Evolutionary conservation across 2,329 filamentous ascomycete species (phyloP).

Genomic region (Diaporthe capsici): DNA sequence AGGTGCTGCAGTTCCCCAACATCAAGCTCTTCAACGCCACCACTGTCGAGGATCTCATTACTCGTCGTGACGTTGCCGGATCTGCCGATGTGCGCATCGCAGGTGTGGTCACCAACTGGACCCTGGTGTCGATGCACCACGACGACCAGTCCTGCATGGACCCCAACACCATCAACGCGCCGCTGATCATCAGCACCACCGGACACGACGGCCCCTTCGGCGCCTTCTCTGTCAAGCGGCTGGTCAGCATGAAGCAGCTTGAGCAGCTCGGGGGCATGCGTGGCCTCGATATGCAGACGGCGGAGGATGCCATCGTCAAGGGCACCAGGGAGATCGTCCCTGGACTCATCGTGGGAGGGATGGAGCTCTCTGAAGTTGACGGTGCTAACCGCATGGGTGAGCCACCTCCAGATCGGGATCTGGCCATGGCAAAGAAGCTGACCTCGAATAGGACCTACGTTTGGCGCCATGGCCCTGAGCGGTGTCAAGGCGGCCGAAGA

Average conservation of each 20-base stretch:
- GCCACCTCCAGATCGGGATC: slow-evolving; percentile 78
- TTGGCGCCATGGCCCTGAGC: slow-evolving; percentile 89
- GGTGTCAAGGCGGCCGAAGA: slow-evolving; percentile 95
- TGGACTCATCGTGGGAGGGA: slow-evolving; percentile 92
- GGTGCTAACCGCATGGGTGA: slow-evolving; percentile 90
- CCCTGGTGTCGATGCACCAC: slow-evolving; percentile 87
- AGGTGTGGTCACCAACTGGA: slow-evolving; percentile 97
- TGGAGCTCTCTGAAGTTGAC: slow-evolving; percentile 93
- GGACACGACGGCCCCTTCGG: slow-evolving; percentile 94
- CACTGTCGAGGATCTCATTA: slow-evolving; percentile 92
- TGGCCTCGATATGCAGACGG: slow-evolving; percentile 90
- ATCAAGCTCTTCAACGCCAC: slow-evolving; percentile 98
- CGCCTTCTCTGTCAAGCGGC: slow-evolving; percentile 90
- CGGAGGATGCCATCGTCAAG: slow-evolving; percentile 95
- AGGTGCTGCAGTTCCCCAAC: slow-evolving; percentile 88
- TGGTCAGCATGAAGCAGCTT: slow-evolving; percentile 88
- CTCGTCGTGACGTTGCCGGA: slow-evolving; percentile 71
- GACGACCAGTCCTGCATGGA: slow-evolving; percentile 97
- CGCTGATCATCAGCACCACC: slow-evolving; percentile 88
- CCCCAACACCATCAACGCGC: slow-evolving; percentile 96
- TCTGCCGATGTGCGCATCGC: slow-evolving; percentile 77
- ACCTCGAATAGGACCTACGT: slow-evolving; percentile 72
- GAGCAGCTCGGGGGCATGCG: slow-evolving; percentile 92
- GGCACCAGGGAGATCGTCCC: slow-evolving; percentile 89
- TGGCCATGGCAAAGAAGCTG: slow-evolving; percentile 78